Evolutionary conservation across 768 basidiomycete genomes (phyloP).

Genomic region (Xerocomellus dryophilus): DNA sequence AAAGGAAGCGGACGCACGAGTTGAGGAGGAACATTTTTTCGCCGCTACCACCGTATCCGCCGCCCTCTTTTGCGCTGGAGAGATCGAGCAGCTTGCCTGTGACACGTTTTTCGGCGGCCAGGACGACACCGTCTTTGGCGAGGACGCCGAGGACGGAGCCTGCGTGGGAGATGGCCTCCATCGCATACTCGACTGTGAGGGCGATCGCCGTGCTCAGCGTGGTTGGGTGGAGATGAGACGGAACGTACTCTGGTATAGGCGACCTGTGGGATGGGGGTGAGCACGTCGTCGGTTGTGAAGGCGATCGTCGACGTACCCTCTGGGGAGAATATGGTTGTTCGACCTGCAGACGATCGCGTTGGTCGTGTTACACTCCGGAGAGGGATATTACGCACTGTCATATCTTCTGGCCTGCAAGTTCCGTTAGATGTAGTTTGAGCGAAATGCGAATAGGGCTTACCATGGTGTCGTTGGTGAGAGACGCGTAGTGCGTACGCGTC

Average conservation of each 20-base stretch:
- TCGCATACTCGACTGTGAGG: slow-evolving; percentile 91
- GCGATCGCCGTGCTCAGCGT: slow-evolving; percentile 3
- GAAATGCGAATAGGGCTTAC: slow-evolving; percentile 31
- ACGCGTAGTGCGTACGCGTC: slow-evolving; percentile 23
- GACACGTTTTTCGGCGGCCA: slow-evolving; percentile 96
- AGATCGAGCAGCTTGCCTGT: slow-evolving; percentile 97
- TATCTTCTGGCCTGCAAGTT: slow-evolving; percentile 75
- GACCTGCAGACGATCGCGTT: slow-evolving; percentile 49
- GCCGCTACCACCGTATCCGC: slow-evolving; percentile 88
- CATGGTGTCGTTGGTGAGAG: slow-evolving; percentile 41
- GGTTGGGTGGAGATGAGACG: neutral
- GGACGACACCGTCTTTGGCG: slow-evolving; percentile 85
- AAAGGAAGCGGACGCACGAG: slow-evolving; percentile 48
- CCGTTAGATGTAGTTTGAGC: neutral
- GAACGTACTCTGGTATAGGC: slow-evolving; percentile 88
- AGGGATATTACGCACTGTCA: slow-evolving; percentile 67
- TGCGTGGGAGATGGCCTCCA: slow-evolving; percentile 98
- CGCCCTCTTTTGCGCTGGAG: slow-evolving; percentile 74
- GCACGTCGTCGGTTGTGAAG: slow-evolving; percentile 7
- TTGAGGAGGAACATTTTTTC: slow-evolving; percentile 98
- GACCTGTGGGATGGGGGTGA: slow-evolving; percentile 51
- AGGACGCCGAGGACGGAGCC: slow-evolving; percentile 92
- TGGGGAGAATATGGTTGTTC: slow-evolving; percentile 98
- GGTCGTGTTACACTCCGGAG: slow-evolving; percentile 8
- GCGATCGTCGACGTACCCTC: slow-evolving; percentile 59